Base-by-base conservation (phyloP, 2,329 filamentous ascomycete genomes). In the Sodiomyces alkalinus region DNA sequence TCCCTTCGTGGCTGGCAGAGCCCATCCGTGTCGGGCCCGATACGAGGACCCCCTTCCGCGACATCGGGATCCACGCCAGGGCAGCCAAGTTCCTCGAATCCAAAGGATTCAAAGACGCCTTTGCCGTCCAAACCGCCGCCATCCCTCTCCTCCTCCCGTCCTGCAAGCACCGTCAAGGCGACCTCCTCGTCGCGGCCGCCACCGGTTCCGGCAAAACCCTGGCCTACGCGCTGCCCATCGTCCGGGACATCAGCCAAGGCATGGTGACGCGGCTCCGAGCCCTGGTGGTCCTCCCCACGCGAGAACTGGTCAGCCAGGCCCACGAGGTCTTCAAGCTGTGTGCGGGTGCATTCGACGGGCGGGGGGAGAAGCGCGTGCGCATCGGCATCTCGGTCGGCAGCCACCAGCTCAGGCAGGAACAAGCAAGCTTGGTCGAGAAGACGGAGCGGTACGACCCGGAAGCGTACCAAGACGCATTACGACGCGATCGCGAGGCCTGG, bases 121-220 rank as follows among this genome's bases (percentile, higher is more conserved):
- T 90, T 45, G 79, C 82, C 1, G 73, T 92, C 1, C 83, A 92
- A 51, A 73, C 80, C 5, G 74, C 75, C 1, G 66, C 90, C 0
- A 64, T 98, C 16, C 86, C 87, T 1, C 61, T 92, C 22, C 64
- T 98, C 5, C 60, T 92, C 4, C 74, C 71, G 14, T 69, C 66
- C 0, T 63, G 67, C 22, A 60, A 66, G 31, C 58, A 67, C 19
- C 64, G 73, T 19, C 56, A 68, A 2, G 80, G 82, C 5, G 90
- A 98, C 48, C 53, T 98, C 4, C 77, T 92, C 24, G 76, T 98
- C 3, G 90, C 85, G 6, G 90, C 92, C 0, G 80, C 87, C 2
- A 98, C 90, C 0, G 90, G 90, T 7, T 96, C 90, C 1, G 90
- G 90, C 32, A 98, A 98, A 49, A 98, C 90, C 0, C 53, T 98